Conservation (phyloP, 352 stramenopile species). For the Pythium dissimile region DNA sequence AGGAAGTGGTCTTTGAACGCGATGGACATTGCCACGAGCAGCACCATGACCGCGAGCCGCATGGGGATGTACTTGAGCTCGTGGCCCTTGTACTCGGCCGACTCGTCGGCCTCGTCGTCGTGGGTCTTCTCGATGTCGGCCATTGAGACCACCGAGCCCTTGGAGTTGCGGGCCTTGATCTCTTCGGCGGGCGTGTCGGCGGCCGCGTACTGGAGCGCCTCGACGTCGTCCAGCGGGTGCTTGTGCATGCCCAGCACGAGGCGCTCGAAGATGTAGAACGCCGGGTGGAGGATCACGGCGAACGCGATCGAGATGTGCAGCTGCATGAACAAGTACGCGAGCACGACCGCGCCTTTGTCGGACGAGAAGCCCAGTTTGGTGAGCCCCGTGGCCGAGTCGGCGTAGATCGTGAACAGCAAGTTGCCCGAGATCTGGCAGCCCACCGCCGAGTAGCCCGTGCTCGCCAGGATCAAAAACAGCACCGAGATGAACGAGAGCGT, state of each 20-base stretch:
- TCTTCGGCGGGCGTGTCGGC: conserved; percentile 9
- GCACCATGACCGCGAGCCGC: conserved; percentile 19
- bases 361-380: conserved; percentile 27
- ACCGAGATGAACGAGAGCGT: conserved; percentile 28
- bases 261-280: conserved; percentile 47
- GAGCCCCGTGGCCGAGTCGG: conserved; percentile 22
- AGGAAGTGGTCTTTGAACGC: conserved; percentile 31
- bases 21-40: conserved; percentile 19
- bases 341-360: conserved; percentile 23
- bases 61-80: conserved; percentile 24
- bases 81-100: conserved; percentile 20
- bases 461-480: conserved; percentile 44
- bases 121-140: conserved; percentile 20
- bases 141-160: conserved; percentile 22
- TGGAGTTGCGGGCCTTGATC: conserved; percentile 12
- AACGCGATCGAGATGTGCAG: conserved; percentile 50
- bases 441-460: conserved; percentile 42
- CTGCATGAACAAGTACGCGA: conserved; percentile 47
- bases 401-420: conserved; percentile 63
- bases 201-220: conserved; percentile 7
- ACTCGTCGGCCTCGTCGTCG: conserved; percentile 12
- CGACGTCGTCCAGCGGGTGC: conserved; percentile 2
- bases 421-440: conserved; percentile 67
- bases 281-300: conserved; percentile 45
- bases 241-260: conserved; percentile 24